Evolutionary conservation across 1,284 basidiomycete species (phyloP).

Genomic region (Athelia psychrophila): DNA sequence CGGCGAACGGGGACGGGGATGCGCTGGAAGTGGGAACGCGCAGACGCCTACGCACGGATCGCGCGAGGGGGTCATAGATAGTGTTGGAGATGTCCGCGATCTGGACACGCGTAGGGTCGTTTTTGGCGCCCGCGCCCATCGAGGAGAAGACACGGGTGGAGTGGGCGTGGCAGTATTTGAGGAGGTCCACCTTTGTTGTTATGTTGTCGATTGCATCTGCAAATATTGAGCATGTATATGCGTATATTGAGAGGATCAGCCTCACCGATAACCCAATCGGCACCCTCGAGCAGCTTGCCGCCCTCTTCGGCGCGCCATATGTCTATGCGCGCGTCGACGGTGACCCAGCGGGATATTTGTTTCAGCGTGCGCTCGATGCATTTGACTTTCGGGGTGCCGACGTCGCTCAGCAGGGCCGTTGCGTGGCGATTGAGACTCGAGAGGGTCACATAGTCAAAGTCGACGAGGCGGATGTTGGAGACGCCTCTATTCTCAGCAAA

Average conservation of each 20-base stretch:
- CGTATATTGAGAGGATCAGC: constrained; percentile 2
- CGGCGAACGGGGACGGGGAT: no score
- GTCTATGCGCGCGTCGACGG: constrained; percentile 81
- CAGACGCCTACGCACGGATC: constrained; percentile 83
- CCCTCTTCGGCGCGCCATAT: constrained; percentile 82
- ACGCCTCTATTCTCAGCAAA: constrained; percentile 50
- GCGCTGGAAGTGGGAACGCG: constrained; percentile 40
- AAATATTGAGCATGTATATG: constrained; percentile 8
- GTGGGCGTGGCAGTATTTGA: constrained; percentile 79
- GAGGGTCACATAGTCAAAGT: constrained; percentile 93
- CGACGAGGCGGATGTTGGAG: constrained; percentile 69
- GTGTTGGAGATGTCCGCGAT: constrained; percentile 94
- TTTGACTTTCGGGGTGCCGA: constrained; percentile 93
- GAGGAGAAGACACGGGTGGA: constrained; percentile 90
- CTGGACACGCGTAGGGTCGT: constrained; percentile 92
- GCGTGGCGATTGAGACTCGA: constrained; percentile 95
- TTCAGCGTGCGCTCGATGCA: constrained; percentile 74
- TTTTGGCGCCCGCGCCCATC: constrained; percentile 98
- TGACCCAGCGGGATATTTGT: constrained; percentile 67
- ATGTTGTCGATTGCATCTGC: constrained; percentile 96
- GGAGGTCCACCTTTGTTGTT: constrained; percentile 87
- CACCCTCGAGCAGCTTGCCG: constrained; percentile 70
- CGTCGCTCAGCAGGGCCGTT: constrained; percentile 87
- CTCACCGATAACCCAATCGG: constrained; percentile 87
- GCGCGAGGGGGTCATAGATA: constrained; percentile 92